phyloP scores from a whole-genome alignment of 1,284 basidiomycete genomes.

The Naganishia sp. region DNA sequence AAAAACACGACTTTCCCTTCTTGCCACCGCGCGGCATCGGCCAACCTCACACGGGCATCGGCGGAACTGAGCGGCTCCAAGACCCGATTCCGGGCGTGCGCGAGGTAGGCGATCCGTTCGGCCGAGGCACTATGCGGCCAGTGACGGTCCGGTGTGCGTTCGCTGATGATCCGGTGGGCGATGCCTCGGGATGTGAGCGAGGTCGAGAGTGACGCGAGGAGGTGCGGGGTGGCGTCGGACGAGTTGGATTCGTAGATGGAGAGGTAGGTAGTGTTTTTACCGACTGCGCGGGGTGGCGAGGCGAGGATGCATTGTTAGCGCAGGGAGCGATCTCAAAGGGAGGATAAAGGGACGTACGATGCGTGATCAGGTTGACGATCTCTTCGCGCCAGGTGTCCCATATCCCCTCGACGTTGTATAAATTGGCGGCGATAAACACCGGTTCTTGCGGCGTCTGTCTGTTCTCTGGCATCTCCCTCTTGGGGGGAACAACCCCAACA shows the following conservation, averaged over 20 bases:
- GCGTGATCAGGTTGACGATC: conserved; percentile 26
- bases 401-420: conserved; percentile 37
- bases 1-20: conserved; percentile 59
- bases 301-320: neutral
- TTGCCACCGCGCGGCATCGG: conserved; percentile 31
- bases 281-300: conserved; percentile 51
- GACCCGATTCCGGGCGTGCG: conserved; percentile 57
- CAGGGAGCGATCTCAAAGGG: neutral
- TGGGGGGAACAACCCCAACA: neutral
- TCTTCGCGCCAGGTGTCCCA: neutral
- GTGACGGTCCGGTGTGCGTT: conserved; percentile 43
- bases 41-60: conserved; percentile 44
- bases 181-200: conserved; percentile 49
- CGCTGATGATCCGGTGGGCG: conserved; percentile 50
- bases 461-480: too few species aligned
- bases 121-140: conserved; percentile 52
- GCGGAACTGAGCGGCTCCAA: conserved; percentile 53
- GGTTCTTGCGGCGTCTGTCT: conserved; percentile 11
- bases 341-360: neutral
- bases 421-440: conserved; percentile 44
- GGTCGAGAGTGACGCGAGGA: conserved; percentile 53
- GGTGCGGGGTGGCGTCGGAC: conserved; percentile 55
- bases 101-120: conserved; percentile 58
- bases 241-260: conserved; percentile 64
- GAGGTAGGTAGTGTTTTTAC: conserved; percentile 59